Conservation (phyloP, 1,284 basidiomycete species). For the Polyporus tsugae region DNA sequence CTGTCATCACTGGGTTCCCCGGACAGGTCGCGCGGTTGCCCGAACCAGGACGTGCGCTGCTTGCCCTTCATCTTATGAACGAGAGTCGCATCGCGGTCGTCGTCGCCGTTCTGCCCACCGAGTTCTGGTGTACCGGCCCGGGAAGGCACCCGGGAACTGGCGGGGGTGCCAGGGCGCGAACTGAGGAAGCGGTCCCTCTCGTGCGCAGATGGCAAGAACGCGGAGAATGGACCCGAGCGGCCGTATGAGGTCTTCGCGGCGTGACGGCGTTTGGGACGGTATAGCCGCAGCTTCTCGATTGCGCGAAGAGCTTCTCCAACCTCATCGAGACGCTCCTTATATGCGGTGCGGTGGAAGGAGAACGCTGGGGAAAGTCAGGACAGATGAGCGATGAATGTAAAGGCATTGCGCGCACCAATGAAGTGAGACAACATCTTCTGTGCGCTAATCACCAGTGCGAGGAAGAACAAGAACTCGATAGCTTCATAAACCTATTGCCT, state of each 20-base stretch:
- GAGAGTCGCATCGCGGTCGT: conserved; percentile 35
- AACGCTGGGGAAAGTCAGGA: conserved; percentile 52
- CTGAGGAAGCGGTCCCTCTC: conserved; percentile 42
- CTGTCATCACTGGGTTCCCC: conserved; percentile 20
- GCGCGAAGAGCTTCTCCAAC: conserved; percentile 63
- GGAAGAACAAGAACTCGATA: conserved; percentile 76
- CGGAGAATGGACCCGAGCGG: conserved; percentile 34
- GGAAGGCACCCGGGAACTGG: conserved; percentile 28
- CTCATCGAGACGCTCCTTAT: conserved; percentile 72
- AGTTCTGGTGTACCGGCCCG: conserved; percentile 35
- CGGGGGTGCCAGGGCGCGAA: conserved; percentile 27
- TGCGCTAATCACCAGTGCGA: conserved; percentile 63
- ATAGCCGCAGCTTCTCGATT: conserved; percentile 75
- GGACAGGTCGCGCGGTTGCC: conserved; percentile 20
- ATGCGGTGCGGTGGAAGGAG: conserved; percentile 80
- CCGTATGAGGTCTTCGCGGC: conserved; percentile 39
- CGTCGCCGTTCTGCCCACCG: conserved; percentile 34
- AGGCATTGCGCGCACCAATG: conserved; percentile 47
- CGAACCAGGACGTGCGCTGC: conserved; percentile 26
- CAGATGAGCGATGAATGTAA: not conserved
- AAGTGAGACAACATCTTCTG: conserved; percentile 74
- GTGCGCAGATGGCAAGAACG: conserved; percentile 39
- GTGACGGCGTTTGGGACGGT: conserved; percentile 63
- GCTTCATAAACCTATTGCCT: conserved; percentile 56
- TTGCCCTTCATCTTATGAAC: conserved; percentile 37